These are phyloP conservation scores for Tylopilus sp. DNA, from an alignment of 1,284 basidiomycete species.

Conservation along the genomic window DNA sequence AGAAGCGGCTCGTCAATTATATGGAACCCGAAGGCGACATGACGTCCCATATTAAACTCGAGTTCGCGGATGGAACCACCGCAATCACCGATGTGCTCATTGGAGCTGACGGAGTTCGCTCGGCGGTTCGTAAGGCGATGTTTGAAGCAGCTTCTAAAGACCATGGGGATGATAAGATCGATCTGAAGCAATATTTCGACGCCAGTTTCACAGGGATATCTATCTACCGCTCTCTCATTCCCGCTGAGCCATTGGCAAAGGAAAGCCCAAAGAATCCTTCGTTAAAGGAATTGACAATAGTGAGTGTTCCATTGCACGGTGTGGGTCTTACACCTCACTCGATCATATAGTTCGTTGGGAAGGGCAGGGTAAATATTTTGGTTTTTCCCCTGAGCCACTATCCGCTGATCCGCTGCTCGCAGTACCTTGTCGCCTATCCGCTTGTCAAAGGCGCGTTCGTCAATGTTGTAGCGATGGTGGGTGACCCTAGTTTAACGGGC, in stretches of 20 bases:
- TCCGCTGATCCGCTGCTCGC: neutral
- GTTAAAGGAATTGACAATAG: conserved; percentile 4
- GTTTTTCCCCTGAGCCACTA: neutral
- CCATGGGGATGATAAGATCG: neutral
- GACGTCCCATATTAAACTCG: conserved; percentile 3
- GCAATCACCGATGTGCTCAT: conserved; percentile 15
- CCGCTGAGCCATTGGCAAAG: conserved; percentile 14
- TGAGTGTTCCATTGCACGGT: conserved; percentile 3
- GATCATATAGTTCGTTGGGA: conserved; percentile 13
- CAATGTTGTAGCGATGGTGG: conserved; percentile 41
- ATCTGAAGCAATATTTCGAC: conserved; percentile 18
- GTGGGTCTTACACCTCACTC: neutral
- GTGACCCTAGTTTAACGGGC: conserved; percentile 35
- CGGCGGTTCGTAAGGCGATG: conserved; percentile 17
- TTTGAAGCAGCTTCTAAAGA: conserved; percentile 15
- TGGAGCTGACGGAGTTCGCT: conserved; percentile 19
- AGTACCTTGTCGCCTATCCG: conserved; percentile 45
- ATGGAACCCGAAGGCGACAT: neutral
- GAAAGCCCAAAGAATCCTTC: conserved; percentile 6
- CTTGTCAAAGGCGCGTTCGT: conserved; percentile 40
- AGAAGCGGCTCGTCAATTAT: conserved; percentile 19
- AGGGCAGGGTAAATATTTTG: conserved; percentile 8
- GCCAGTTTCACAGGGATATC: conserved; percentile 21
- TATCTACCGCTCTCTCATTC: conserved; percentile 18
- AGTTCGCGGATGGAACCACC: conserved; percentile 18